A percentile compares a stretch with the other conserved stretches of the same genome.
Evolutionary conservation across 345 rosid genomes (phyloP).

Genomic region (Boechera divaricarpa): DNA sequence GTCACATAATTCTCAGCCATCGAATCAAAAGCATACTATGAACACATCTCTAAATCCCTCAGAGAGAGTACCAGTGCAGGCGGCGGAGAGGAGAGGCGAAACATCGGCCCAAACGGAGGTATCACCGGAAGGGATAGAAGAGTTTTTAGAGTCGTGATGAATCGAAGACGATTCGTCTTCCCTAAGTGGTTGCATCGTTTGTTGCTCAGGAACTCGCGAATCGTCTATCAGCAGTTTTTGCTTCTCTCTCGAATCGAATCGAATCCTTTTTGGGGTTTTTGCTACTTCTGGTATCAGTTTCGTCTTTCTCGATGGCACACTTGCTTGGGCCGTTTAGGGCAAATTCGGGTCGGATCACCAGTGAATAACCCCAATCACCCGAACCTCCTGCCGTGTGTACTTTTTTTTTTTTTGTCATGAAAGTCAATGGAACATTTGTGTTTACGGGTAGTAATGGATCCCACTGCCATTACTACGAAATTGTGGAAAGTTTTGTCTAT

Average conservation of each 20-base stretch:
- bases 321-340: slow-evolving; percentile 35
- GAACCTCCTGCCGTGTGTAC: no score
- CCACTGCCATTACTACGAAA: no score
- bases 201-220: slow-evolving; percentile 6
- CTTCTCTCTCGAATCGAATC: neutral
- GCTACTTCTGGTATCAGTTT: slow-evolving; percentile 11
- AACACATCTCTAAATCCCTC: neutral
- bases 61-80: slow-evolving; percentile 59
- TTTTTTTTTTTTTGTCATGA: no score
- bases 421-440: no score
- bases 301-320: slow-evolving; percentile 17
- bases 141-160: slow-evolving; percentile 42
- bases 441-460: no score
- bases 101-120: slow-evolving; percentile 81
- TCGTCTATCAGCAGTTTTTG: neutral
- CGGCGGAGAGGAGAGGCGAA: slow-evolving; percentile 69
- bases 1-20: neutral
- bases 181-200: slow-evolving; percentile 31
- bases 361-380: neutral
- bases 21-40: slow-evolving; percentile 10
- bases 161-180: slow-evolving; percentile 41
- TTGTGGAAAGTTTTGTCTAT: no score
- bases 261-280: neutral
- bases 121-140: slow-evolving; percentile 65
- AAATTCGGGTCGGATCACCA: slow-evolving; percentile 33